These are phyloP conservation scores for Sporisorium sorghi DNA, from an alignment of 1,284 basidiomycete species.

Conservation along the genomic window DNA sequence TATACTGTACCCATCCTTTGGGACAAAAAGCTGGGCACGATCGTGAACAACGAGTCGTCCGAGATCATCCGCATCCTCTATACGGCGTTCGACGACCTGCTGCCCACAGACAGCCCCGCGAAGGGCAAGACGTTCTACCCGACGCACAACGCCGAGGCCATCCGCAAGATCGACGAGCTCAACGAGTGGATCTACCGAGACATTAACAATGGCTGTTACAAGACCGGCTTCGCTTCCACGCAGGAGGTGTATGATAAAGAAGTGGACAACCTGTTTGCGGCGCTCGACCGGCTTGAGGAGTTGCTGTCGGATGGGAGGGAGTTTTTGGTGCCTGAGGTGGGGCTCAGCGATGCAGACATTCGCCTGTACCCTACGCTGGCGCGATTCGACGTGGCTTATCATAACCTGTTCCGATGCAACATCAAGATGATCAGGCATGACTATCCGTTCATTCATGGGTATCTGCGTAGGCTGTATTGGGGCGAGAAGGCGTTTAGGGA, in stretches of 20 bases:
- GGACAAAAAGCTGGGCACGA: slow-evolving; percentile 87
- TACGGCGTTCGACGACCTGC: slow-evolving; percentile 66
- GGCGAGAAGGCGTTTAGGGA: slow-evolving; percentile 85
- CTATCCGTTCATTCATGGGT: slow-evolving; percentile 53
- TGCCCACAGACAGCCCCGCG: slow-evolving; percentile 35
- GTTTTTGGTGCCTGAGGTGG: slow-evolving; percentile 80
- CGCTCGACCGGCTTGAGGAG: slow-evolving; percentile 83
- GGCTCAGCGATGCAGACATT: slow-evolving; percentile 86
- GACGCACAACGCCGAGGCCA: slow-evolving; percentile 13
- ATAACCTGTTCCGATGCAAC: slow-evolving; percentile 89
- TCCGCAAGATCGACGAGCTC: slow-evolving; percentile 78
- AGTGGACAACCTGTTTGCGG: slow-evolving; percentile 75
- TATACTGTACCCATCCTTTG: slow-evolving; percentile 78
- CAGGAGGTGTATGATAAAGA: slow-evolving; percentile 84
- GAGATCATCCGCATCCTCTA: slow-evolving; percentile 87
- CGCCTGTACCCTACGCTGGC: slow-evolving; percentile 90
- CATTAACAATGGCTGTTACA: slow-evolving; percentile 76
- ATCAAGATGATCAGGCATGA: slow-evolving; percentile 55
- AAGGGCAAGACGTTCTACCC: slow-evolving; percentile 75
- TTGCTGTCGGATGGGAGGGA: slow-evolving; percentile 79
- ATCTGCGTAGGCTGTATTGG: slow-evolving; percentile 91
- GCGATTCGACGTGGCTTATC: slow-evolving; percentile 82
- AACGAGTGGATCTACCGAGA: slow-evolving; percentile 79
- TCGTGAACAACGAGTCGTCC: slow-evolving; percentile 79
- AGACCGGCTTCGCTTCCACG: slow-evolving; percentile 79